These are phyloP conservation scores for Pseudozyma sp. DNA, from an alignment of 1,284 basidiomycete species.

Conservation along the genomic window DNA sequence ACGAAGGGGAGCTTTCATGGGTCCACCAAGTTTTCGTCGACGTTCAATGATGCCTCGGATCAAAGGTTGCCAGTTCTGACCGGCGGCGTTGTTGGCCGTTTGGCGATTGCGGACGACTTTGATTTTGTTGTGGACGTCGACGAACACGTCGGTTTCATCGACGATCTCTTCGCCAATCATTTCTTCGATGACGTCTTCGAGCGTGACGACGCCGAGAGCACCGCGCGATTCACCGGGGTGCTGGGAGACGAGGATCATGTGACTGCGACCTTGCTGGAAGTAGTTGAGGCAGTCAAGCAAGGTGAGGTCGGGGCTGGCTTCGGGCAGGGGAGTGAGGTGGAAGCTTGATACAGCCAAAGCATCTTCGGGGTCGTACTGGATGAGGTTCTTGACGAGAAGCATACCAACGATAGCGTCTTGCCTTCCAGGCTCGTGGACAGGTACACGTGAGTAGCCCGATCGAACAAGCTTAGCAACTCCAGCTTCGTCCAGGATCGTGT, in stretches of 20 bases:
- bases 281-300: slow-evolving; percentile 71
- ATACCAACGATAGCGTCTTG: slow-evolving; percentile 85
- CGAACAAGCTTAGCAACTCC: slow-evolving; percentile 76
- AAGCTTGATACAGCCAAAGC: slow-evolving; percentile 77
- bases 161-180: slow-evolving; percentile 68
- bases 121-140: slow-evolving; percentile 66
- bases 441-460: slow-evolving; percentile 90
- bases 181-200: slow-evolving; percentile 76
- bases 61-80: slow-evolving; percentile 63
- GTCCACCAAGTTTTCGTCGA: slow-evolving; percentile 59
- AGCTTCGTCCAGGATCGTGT: slow-evolving; percentile 83
- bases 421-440: slow-evolving; percentile 83
- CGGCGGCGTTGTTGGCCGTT: slow-evolving; percentile 17
- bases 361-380: slow-evolving; percentile 88
- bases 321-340: slow-evolving; percentile 79
- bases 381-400: slow-evolving; percentile 80
- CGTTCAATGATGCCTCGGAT: slow-evolving; percentile 68
- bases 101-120: slow-evolving; percentile 53
- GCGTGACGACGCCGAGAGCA: slow-evolving; percentile 72
- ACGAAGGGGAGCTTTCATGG: slow-evolving; percentile 57
- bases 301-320: slow-evolving; percentile 85
- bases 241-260: slow-evolving; percentile 85
- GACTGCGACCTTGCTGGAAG: slow-evolving; percentile 90
- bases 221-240: slow-evolving; percentile 84
- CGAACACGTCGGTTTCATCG: slow-evolving; percentile 67